Conservation (phyloP, 441 rosid species). For the Mallotus repandus region DNA sequence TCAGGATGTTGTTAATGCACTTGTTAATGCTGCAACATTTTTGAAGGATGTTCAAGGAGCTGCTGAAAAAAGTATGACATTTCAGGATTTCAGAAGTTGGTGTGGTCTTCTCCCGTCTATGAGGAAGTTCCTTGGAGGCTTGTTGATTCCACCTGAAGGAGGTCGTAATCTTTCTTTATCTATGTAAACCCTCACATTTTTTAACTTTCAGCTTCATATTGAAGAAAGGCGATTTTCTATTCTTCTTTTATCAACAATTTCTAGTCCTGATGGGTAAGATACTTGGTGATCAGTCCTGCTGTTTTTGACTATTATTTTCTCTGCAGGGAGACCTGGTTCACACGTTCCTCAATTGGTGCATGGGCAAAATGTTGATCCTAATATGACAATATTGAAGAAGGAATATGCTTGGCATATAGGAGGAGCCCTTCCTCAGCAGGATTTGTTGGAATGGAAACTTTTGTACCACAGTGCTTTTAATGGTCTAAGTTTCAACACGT, state of each 20-base stretch:
- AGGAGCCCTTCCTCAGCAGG: constrained; percentile 78
- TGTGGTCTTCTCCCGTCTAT: constrained; percentile 56
- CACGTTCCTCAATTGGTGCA: constrained; percentile 60
- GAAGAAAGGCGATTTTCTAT: neutral
- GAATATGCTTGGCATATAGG: constrained; percentile 96
- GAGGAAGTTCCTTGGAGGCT: constrained; percentile 83
- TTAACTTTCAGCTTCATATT: neutral
- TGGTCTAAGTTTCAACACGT: constrained; percentile 87
- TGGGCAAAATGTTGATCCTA: constrained; percentile 49
- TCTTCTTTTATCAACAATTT: neutral
- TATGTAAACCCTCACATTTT: neutral
- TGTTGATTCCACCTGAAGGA: constrained; percentile 60
- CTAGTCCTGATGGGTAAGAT: neutral
- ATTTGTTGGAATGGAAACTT: constrained; percentile 80
- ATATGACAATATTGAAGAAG: constrained; percentile 45
- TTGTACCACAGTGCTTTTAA: constrained; percentile 72
- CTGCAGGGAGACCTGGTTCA: constrained; percentile 56
- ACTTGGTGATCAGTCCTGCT: neutral
- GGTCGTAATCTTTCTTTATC: constrained; percentile 39
- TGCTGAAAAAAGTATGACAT: constrained; percentile 57
- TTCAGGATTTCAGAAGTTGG: constrained; percentile 78
- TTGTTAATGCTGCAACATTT: constrained; percentile 62
- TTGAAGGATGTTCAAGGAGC: constrained; percentile 41
- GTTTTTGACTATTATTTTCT: constrained; percentile 1
- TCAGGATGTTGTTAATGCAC: constrained; percentile 40